Conservation (phyloP, 139 green algal genomes). For the Haematococcus lacustris region DNA sequence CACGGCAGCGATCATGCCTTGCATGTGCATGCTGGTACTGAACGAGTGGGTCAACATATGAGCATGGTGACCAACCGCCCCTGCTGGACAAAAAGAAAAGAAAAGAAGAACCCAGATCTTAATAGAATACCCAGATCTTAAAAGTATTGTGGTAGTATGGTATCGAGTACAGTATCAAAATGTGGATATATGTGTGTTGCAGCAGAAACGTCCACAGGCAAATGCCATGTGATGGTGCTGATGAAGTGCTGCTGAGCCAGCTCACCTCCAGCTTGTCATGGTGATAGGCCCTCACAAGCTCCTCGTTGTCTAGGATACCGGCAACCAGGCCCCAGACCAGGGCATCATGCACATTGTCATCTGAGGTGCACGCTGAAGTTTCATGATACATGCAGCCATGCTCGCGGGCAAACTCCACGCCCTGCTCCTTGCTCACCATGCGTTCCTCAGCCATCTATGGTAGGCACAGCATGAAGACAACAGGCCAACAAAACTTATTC, state of each 20-base stretch:
- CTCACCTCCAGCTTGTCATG: slow-evolving; percentile 12
- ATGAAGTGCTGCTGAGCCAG: not conserved
- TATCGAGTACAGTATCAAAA: too few relatives aligned
- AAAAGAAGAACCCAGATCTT: too few relatives aligned
- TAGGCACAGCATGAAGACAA: not conserved
- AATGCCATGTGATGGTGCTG: slow-evolving; percentile 4
- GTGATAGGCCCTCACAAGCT: slow-evolving; percentile 7
- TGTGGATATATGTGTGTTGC: too few relatives aligned
- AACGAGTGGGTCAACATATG: too few relatives aligned
- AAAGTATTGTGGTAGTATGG: too few relatives aligned
- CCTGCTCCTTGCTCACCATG: slow-evolving; percentile 25
- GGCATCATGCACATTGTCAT: slow-evolving; percentile 32
- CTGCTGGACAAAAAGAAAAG: too few relatives aligned
- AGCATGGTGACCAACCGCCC: too few relatives aligned
- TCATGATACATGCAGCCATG: slow-evolving; percentile 29
- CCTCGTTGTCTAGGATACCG: slow-evolving; percentile 8
- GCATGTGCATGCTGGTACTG: too few relatives aligned
- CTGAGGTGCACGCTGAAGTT: not conserved
- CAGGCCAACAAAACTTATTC: not conserved
- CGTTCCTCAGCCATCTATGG: slow-evolving; percentile 9
- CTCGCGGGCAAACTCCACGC: slow-evolving; percentile 25
- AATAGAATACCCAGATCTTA: too few relatives aligned
- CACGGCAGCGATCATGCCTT: too few relatives aligned
- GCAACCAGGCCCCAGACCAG: slow-evolving; percentile 34
- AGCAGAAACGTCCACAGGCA: too few relatives aligned